Evolutionary conservation across 768 basidiomycete species (phyloP).

Genomic region (Tephrocybe sp.): DNA sequence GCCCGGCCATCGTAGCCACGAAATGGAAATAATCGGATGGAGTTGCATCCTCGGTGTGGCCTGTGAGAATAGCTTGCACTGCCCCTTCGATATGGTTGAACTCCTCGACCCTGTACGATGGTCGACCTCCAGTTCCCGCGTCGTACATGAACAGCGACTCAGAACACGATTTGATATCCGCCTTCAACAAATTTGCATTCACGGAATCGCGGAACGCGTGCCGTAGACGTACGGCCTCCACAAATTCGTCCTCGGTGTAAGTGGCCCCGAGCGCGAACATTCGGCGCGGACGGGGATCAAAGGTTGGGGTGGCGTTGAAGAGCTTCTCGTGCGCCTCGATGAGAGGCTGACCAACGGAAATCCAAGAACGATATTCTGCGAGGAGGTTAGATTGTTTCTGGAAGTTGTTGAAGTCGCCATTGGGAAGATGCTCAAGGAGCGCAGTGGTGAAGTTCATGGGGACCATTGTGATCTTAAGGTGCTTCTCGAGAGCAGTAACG

Average conservation of each 20-base stretch:
- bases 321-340: constrained; percentile 20
- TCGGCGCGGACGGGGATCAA: constrained; percentile 31
- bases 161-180: constrained; percentile 30
- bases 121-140: constrained; percentile 30
- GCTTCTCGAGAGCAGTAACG: constrained; percentile 20
- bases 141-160: constrained; percentile 38
- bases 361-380: constrained; percentile 36
- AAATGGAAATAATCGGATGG: constrained; percentile 31
- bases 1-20: constrained; percentile 36
- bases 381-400: constrained; percentile 31
- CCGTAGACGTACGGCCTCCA: constrained; percentile 24
- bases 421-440: constrained; percentile 29
- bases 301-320: constrained; percentile 24
- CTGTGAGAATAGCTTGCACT: constrained; percentile 25
- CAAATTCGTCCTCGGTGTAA: constrained; percentile 26
- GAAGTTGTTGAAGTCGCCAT: constrained; percentile 27
- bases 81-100: constrained; percentile 31
- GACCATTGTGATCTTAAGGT: constrained; percentile 25
- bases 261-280: constrained; percentile 29
- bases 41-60: constrained; percentile 11
- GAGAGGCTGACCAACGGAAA: constrained; percentile 32
- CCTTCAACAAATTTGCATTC: constrained; percentile 25
- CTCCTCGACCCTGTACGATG: constrained; percentile 36
- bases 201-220: constrained; percentile 25
- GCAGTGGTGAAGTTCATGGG: constrained; percentile 28